Evolutionary conservation across 306 rosid genomes (phyloP).

Genomic region (Cicer arietinum): DNA sequence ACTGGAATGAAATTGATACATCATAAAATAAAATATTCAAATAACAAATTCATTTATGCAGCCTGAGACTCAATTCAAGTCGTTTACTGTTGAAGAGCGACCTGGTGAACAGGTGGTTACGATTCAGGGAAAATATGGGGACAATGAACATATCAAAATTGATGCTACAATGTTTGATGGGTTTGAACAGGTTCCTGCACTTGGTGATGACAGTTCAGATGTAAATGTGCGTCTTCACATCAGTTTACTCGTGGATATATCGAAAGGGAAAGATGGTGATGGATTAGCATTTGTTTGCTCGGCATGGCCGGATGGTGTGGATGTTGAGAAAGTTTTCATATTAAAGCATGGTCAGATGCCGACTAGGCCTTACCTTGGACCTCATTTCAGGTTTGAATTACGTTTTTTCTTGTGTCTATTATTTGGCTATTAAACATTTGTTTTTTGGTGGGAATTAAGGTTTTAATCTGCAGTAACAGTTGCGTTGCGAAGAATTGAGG

Average conservation of each 20-base stretch:
- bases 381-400: constrained; percentile 68
- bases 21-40: too few relatives aligned
- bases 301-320: constrained; percentile 71
- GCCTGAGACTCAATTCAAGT: constrained; percentile 66
- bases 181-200: constrained; percentile 54
- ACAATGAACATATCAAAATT: constrained; percentile 66
- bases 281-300: constrained; percentile 78
- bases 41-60: constrained; percentile 33
- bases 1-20: neutral
- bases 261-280: constrained; percentile 56
- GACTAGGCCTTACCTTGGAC: constrained; percentile 68
- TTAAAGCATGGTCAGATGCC: constrained; percentile 50
- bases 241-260: constrained; percentile 73
- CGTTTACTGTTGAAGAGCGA: constrained; percentile 71
- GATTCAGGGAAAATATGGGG: constrained; percentile 63
- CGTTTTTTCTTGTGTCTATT: neutral
- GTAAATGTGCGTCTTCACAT: constrained; percentile 66
- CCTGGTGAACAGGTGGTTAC: constrained; percentile 75
- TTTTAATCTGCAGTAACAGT: neutral
- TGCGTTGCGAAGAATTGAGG: neutral
- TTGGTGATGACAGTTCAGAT: constrained; percentile 62
- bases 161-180: constrained; percentile 91
- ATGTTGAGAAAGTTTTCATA: constrained; percentile 68
- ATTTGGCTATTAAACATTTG: neutral
- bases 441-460: constrained; percentile 12